These are phyloP conservation scores for Annulohypoxylon bovei DNA, from an alignment of 495 filamentous ascomycete species.

Conservation along the genomic window DNA sequence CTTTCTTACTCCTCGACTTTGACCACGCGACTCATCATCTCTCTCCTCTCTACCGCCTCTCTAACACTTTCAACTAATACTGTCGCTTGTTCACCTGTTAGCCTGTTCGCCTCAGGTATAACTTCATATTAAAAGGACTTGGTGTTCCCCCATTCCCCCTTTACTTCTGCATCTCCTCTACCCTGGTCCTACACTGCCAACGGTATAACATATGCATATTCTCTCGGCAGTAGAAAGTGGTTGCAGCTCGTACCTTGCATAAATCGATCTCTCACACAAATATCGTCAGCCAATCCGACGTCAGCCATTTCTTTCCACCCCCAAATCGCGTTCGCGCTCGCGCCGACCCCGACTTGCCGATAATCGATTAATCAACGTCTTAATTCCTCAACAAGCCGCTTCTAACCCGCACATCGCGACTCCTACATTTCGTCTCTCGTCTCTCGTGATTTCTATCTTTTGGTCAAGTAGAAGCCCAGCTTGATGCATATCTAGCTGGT, in stretches of 20 bases:
- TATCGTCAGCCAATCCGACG: slow-evolving; percentile 34
- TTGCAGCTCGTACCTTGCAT: slow-evolving; percentile 50
- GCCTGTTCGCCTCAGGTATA: slow-evolving; percentile 38
- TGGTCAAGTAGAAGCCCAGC: slow-evolving; percentile 49
- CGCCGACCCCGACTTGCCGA: slow-evolving; percentile 19
- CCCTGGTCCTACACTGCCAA: slow-evolving; percentile 14
- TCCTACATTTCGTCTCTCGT: slow-evolving; percentile 6
- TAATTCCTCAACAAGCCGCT: slow-evolving; percentile 16
- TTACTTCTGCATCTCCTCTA: neutral
- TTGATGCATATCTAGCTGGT: slow-evolving; percentile 50
- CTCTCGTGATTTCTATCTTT: slow-evolving; percentile 35
- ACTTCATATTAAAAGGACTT: slow-evolving; percentile 20
- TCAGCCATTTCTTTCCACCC: slow-evolving; percentile 1
- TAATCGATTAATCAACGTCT: slow-evolving; percentile 19
- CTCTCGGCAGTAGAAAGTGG: slow-evolving; percentile 29
- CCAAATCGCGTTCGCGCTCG: slow-evolving; percentile 1
- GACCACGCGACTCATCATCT: slow-evolving; percentile 50
- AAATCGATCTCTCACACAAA: slow-evolving; percentile 24
- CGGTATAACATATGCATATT: slow-evolving; percentile 32
- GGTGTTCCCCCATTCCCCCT: neutral
- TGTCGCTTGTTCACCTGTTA: slow-evolving; percentile 20
- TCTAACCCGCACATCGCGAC: slow-evolving; percentile 9
- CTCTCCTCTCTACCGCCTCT: slow-evolving; percentile 16
- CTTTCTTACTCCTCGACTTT: slow-evolving; percentile 22
- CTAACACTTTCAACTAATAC: neutral